These are phyloP conservation scores for Dioscorea dumetorum DNA, from an alignment of 106 monocot species.

Conservation along the genomic window DNA sequence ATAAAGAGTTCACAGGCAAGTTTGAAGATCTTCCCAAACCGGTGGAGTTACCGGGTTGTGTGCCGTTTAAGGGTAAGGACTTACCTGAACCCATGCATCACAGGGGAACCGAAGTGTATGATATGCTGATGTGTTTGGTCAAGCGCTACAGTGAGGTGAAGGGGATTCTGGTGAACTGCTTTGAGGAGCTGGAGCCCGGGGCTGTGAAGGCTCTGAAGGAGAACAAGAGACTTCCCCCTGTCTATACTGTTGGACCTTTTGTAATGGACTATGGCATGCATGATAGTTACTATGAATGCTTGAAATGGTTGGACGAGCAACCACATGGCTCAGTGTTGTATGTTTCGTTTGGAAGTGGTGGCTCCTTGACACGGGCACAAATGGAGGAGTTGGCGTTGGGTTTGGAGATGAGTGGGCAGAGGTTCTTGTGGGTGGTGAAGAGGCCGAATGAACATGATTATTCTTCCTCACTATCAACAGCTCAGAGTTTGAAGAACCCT, in stretches of 20 bases:
- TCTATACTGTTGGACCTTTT: constrained; percentile 9
- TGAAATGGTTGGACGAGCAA: constrained; percentile 6
- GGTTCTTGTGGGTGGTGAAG: not conserved
- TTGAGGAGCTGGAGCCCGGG: constrained; percentile 4
- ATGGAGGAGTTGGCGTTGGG: not conserved
- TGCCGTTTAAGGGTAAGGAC: constrained; percentile 10
- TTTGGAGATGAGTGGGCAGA: not conserved
- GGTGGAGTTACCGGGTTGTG: constrained; percentile 13
- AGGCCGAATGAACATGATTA: not conserved
- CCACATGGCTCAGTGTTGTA: not conserved
- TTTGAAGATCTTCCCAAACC: constrained; percentile 3
- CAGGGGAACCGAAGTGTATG: not conserved
- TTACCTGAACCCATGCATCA: constrained; percentile 4
- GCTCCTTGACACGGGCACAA: not conserved
- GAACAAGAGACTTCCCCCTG: not conserved
- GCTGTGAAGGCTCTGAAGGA: constrained; percentile 1
- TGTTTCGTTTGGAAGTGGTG: not conserved
- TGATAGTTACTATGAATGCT: not conserved
- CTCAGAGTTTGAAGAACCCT: not conserved
- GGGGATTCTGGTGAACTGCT: constrained; percentile 18
- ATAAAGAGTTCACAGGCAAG: not conserved
- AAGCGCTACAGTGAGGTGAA: not conserved
- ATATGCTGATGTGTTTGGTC: not conserved
- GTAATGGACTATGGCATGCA: not conserved
- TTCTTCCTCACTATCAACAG: not conserved